Base-by-base conservation (phyloP, 208 protist genomes). In the Crithidia bombi region DNA sequence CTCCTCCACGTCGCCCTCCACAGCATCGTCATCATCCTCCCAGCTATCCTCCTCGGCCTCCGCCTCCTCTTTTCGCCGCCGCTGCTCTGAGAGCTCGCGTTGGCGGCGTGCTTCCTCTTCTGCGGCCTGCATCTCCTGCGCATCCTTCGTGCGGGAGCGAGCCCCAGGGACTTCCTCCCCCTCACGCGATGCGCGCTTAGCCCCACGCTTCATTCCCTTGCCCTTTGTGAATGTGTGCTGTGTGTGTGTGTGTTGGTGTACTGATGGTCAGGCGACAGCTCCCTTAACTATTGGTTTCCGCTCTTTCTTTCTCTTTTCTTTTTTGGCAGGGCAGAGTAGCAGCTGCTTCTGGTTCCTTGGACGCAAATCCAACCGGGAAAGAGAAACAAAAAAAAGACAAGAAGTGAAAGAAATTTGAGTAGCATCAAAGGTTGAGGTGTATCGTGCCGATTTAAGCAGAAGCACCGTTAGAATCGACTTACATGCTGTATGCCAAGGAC, bases 121-220 rank as follows among this genome's bases (percentile, higher is more conserved):
- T 10, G 79, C 79, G 19, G 81, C 74, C 32, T 80, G 55, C 55
- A 76, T 75, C 58, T 79, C 70, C 55, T 68, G 56, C n/a, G 67
- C 65, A 47, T 78, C 83, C 30, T 81, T 82, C 7, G 74, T 82
- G 70, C 68, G 81, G 36, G 19, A 38, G 55, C 65, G 72, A 32
- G 63, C 74, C 21, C 61, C 38, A 17, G 73, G 78, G 14, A 56
- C 46, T 28, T 77, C 63, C 52, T 81, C 83, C 28, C 68, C 82
- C 21, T 81, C 79, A 19, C 81, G 67, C 33, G 49, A 77, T 26
- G 47, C 35, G 50, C 81, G 85, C 69, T 93, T 93, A 36, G 56
- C 65, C 32, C 72, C 75, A 21, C 72, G 73, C 54, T 57, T 69
- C 71, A 75, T 78, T 10, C 1, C 19, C 12, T 41, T n/a, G 4